phyloP scores from a whole-genome alignment of 805 yeast genomes.

The Priceomyces carsonii region DNA sequence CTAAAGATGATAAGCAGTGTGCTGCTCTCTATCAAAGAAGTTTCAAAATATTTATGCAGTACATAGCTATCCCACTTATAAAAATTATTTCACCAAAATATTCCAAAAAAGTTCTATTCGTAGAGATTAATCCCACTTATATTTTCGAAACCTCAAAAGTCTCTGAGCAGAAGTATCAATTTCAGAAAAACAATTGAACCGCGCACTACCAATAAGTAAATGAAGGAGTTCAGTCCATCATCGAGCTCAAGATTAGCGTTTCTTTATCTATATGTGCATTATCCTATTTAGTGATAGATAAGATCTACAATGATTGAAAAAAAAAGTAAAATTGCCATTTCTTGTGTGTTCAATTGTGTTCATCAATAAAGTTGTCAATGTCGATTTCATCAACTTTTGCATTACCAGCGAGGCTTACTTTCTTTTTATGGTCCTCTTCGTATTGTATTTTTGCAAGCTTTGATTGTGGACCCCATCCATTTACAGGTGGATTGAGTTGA shows the following conservation, averaged over 20 bases:
- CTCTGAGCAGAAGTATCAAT: background rate
- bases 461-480: conserved; percentile 74
- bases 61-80: too few species aligned
- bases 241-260: background rate
- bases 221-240: too few species aligned
- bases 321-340: conserved; percentile 1
- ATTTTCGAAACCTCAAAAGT: background rate
- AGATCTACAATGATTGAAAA: conserved; percentile 1
- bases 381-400: conserved; percentile 71
- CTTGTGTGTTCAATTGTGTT: conserved; percentile 55
- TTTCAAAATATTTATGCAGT: too few species aligned
- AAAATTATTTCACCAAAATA: too few species aligned
- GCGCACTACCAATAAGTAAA: conserved; percentile 1
- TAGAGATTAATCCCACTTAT: conserved; percentile 2
- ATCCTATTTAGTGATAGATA: background rate
- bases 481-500: conserved; percentile 64
- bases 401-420: conserved; percentile 58
- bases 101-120: too few species aligned
- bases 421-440: conserved; percentile 50
- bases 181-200: background rate
- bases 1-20: background rate
- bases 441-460: conserved; percentile 65
- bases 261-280: background rate
- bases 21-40: background rate
- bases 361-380: conserved; percentile 66